Percentiles rank a stretch among this genome's conserved stretches.
Conservation (phyloP, 208 protist species). For the Acanthamoeba sp. region DNA sequence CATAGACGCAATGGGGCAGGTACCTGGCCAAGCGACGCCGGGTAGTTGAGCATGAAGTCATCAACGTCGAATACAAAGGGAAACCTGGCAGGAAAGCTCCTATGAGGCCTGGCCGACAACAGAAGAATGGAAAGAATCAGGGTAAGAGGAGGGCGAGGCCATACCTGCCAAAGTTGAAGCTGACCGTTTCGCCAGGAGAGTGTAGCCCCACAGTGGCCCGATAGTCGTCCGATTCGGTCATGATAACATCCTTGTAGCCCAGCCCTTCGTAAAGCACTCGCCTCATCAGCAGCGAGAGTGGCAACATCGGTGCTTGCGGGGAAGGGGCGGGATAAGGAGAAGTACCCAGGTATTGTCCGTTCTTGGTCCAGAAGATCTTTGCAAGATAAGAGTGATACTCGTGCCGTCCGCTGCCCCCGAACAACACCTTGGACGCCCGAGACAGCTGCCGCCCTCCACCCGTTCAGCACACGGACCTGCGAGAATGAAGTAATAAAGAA, state of each 20-base stretch:
- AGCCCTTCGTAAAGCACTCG: neutral
- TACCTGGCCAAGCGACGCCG: neutral
- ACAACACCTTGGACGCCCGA: neutral
- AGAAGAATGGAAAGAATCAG: neutral
- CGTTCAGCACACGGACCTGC: neutral
- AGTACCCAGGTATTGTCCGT: slow-evolving; percentile 8
- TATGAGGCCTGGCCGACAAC: neutral
- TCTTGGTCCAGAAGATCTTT: slow-evolving; percentile 53
- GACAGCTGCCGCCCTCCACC: neutral
- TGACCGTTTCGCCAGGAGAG: neutral
- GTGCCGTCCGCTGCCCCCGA: neutral
- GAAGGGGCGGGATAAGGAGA: too few relatives aligned
- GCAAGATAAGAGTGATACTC: neutral
- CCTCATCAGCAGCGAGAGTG: too few relatives aligned
- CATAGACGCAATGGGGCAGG: neutral
- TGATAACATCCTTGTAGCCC: neutral
- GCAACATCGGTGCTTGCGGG: too few relatives aligned
- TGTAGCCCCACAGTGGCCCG: slow-evolving; percentile 9
- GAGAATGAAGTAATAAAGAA: neutral
- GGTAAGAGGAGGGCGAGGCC: neutral
- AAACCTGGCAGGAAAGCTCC: neutral
- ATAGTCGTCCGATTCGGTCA: neutral
- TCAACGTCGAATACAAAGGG: slow-evolving; percentile 30
- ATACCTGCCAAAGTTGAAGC: slow-evolving; percentile 55
- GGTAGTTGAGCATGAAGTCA: slow-evolving; percentile 44